Base-by-base conservation (phyloP, 352 stramenopile genomes). In the Pythium aristosporum region DNA sequence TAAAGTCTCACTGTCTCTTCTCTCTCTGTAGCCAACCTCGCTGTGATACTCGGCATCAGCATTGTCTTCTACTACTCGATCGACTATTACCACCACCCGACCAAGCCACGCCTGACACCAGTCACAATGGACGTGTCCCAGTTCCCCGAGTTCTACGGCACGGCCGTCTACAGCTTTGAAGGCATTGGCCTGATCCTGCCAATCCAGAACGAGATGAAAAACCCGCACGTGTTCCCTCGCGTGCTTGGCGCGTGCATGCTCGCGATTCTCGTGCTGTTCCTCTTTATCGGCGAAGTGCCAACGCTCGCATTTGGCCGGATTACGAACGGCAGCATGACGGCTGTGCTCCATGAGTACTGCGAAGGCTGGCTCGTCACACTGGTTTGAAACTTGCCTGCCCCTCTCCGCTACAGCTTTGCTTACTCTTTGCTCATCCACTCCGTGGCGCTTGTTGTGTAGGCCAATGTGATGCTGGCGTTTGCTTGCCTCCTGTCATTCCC, bases 41-140 rank as follows among this genome's bases (percentile, higher is more conserved):
- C 82, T 0, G 82, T 92, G 23, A 48, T 85, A 0, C 72, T 82
- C 6, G 84, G 80, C 11, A 91, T 92, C 48, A 65, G 53, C n/a
- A 92, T 92, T 46, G 84, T 92, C 7, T 92, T 92, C 63, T 92
- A 89, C 72, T 91, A 88, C 72, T 91, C 84, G 16, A 66, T 88
- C 47, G 69, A 74, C 52, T 92, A 89, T 51, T 80, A 76, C 56
- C 66, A 73, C 11, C 59, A 82, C 41, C 72, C 76, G 2, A 67
- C 49, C 13, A 67, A 69, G 54, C 58, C 73, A 5, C 73, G 72
- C 3, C 2, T 67, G 3, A 34, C 59, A 15, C 64, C 63, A 2
- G 56, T 69, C 12, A 63, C 54, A 3, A 58, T 75, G 3, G 66
- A 75, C 23, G 84, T 77, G 74, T 66, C 67, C 2, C 69, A 77